phyloP scores from a whole-genome alignment of 805 yeast genomes.

The Barnettozyma californica region DNA sequence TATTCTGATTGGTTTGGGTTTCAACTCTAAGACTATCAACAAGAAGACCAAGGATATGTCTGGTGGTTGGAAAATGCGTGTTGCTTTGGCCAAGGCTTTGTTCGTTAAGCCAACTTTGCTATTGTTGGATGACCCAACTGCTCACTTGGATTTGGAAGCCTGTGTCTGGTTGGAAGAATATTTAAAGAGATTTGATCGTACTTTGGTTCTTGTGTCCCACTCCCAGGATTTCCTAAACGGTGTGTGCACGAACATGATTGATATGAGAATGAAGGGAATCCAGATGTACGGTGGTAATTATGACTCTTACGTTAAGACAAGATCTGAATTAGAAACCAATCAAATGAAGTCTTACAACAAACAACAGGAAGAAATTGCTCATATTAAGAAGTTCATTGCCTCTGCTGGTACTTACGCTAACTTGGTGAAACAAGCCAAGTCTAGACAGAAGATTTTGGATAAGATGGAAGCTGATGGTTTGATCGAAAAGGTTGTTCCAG shows the following conservation, averaged over 20 bases:
- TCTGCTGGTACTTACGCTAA: slow-evolving; percentile 99
- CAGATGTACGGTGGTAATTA: slow-evolving; percentile 93
- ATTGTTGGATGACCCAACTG: slow-evolving; percentile 97
- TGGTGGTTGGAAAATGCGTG: slow-evolving; percentile 99
- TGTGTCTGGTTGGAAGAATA: slow-evolving; percentile 99
- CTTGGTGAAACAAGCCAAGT: slow-evolving; percentile 96
- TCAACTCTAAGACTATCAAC: slow-evolving; percentile 77
- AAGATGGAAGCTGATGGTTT: slow-evolving; percentile 99
- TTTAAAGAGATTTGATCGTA: slow-evolving; percentile 89
- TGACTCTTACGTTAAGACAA: slow-evolving; percentile 93
- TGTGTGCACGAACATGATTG: slow-evolving; percentile 96
- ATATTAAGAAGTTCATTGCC: slow-evolving; percentile 97
- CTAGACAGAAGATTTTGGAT: slow-evolving; percentile 98
- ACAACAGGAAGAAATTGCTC: slow-evolving; percentile 98
- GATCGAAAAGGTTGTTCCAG: slow-evolving; percentile 87
- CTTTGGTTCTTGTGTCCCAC: slow-evolving; percentile 90
- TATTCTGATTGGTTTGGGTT: slow-evolving; percentile 95
- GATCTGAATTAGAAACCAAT: slow-evolving; percentile 89
- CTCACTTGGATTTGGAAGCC: slow-evolving; percentile 98
- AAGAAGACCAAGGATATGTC: slow-evolving; percentile 98
- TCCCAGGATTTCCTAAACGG: slow-evolving; percentile 99
- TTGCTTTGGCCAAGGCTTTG: slow-evolving; percentile 94
- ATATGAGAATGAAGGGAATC: slow-evolving; percentile 83
- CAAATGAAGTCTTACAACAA: slow-evolving; percentile 96
- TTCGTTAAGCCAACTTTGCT: slow-evolving; percentile 96